phyloP scores from a whole-genome alignment of 768 basidiomycete genomes.

The Pseudohyphozyma bogoriensis region DNA sequence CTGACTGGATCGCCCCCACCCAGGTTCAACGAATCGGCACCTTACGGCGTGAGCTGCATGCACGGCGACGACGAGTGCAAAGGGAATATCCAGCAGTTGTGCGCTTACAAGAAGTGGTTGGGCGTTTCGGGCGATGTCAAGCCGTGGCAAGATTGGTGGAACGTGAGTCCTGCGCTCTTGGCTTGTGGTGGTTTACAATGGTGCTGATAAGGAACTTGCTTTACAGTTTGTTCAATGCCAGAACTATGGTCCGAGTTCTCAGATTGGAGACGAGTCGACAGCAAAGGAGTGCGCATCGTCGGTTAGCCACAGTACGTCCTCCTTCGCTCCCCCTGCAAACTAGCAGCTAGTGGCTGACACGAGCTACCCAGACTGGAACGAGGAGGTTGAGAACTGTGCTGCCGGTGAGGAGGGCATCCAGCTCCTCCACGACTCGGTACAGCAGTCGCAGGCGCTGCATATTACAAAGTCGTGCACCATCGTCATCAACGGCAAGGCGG shows the following conservation, averaged over 20 bases:
- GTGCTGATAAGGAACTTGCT: neutral
- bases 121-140: neutral
- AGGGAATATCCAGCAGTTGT: conserved; percentile 82
- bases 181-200: neutral
- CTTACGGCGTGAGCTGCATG: conserved; percentile 68
- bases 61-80: conserved; percentile 74
- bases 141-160: conserved; percentile 56
- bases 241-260: conserved; percentile 51
- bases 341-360: neutral
- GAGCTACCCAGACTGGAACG: neutral
- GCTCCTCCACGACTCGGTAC: neutral
- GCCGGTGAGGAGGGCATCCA: neutral
- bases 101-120: conserved; percentile 41
- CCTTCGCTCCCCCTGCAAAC: neutral
- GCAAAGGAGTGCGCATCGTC: conserved; percentile 57
- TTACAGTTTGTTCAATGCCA: conserved; percentile 63
- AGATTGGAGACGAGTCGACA: conserved; percentile 57
- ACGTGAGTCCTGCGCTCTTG: neutral
- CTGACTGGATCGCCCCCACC: conserved; percentile 1
- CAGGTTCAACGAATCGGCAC: conserved; percentile 56
- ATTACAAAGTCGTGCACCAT: conserved; percentile 77
- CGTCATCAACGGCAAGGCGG: conserved; percentile 53
- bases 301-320: conserved; percentile 46
- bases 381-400: neutral
- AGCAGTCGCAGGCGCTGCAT: conserved; percentile 5